phyloP scores from a whole-genome alignment of 2,329 filamentous ascomycete genomes.

The Zopfia rhizophila region DNA sequence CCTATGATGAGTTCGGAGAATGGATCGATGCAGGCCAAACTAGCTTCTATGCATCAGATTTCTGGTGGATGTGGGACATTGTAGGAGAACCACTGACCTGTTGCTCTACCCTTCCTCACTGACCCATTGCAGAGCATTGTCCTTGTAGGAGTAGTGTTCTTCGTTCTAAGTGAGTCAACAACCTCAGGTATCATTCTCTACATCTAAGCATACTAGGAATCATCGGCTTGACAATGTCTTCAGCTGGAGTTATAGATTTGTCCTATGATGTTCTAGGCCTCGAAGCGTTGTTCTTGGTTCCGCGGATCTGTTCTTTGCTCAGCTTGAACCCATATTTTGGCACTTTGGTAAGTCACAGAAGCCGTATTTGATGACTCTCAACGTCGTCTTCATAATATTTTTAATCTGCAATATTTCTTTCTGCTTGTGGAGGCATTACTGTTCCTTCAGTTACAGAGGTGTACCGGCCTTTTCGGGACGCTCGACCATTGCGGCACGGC shows the following conservation, averaged over 20 bases:
- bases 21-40: slow-evolving; percentile 84
- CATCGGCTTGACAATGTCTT: slow-evolving; percentile 71
- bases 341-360: slow-evolving; percentile 66
- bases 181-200: slow-evolving; percentile 1
- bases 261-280: slow-evolving; percentile 91
- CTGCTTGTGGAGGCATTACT: too few relatives aligned
- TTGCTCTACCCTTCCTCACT: slow-evolving; percentile 2
- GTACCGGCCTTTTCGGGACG: slow-evolving; percentile 10
- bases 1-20: slow-evolving; percentile 80
- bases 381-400: too few relatives aligned
- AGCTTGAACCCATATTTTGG: slow-evolving; percentile 92
- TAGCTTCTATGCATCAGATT: slow-evolving; percentile 63
- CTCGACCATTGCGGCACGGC: slow-evolving; percentile 13
- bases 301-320: slow-evolving; percentile 84
- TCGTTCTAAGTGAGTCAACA: slow-evolving; percentile 70
- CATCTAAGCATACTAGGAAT: slow-evolving; percentile 61
- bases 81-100: slow-evolving; percentile 17
- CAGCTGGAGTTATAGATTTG: slow-evolving; percentile 73
- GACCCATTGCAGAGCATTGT: slow-evolving; percentile 67
- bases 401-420: too few relatives aligned
- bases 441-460: neutral
- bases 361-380: too few relatives aligned
- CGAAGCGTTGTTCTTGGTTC: slow-evolving; percentile 89
- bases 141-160: slow-evolving; percentile 75
- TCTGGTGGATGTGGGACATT: slow-evolving; percentile 62